Conservation (phyloP, 2,329 filamentous ascomycete species). For the Colletotrichum sp. region DNA sequence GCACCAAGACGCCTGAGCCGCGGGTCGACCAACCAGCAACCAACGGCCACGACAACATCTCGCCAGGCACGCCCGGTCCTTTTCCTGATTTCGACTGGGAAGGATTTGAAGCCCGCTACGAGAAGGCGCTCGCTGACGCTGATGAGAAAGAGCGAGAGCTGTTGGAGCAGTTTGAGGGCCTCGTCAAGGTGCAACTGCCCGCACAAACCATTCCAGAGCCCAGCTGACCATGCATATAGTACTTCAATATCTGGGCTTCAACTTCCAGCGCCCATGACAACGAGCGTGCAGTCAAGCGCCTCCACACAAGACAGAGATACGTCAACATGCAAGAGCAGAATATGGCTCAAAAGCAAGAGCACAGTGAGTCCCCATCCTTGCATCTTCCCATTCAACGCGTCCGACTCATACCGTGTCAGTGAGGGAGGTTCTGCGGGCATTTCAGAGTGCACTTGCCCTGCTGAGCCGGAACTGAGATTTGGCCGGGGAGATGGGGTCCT, state of each 20-base stretch:
- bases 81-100: slow-evolving; percentile 76
- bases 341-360: slow-evolving; percentile 76
- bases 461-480: slow-evolving; percentile 37
- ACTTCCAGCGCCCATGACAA: slow-evolving; percentile 76
- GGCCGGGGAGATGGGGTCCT: background rate
- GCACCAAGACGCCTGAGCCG: slow-evolving; percentile 43
- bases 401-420: slow-evolving; percentile 38
- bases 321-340: slow-evolving; percentile 76
- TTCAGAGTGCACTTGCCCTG: slow-evolving; percentile 65
- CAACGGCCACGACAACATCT: slow-evolving; percentile 31
- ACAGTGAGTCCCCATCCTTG: slow-evolving; percentile 67
- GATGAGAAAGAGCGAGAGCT: slow-evolving; percentile 69
- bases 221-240: slow-evolving; percentile 51
- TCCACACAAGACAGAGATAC: slow-evolving; percentile 80
- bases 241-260: slow-evolving; percentile 80
- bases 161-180: slow-evolving; percentile 68
- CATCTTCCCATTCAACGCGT: background rate
- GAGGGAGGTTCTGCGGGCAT: slow-evolving; percentile 64
- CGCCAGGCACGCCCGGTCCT: slow-evolving; percentile 56
- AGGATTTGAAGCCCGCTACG: slow-evolving; percentile 74
- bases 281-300: slow-evolving; percentile 76
- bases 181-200: slow-evolving; percentile 61
- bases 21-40: slow-evolving; percentile 35
- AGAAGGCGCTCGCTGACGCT: slow-evolving; percentile 67
- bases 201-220: background rate